A percentile compares a stretch with the other conserved stretches of the same genome.
Evolutionary conservation across 1,139 yeast species (phyloP).

Genomic region (Pneumocystis canis): DNA sequence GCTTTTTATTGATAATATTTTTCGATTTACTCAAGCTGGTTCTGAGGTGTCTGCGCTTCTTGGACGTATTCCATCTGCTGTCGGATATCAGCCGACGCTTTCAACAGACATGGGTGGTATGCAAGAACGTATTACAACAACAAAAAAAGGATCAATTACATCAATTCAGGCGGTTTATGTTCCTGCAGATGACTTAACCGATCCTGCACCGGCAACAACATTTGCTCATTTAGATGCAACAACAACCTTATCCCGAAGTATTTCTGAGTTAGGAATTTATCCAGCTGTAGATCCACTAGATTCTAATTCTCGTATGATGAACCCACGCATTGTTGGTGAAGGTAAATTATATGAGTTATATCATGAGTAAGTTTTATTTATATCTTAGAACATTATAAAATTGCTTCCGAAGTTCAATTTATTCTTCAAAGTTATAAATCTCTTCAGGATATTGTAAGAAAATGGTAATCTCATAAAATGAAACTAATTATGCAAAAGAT

Average conservation of each 20-base stretch:
- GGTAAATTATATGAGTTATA: neutral
- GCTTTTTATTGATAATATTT: slow-evolving; percentile 98
- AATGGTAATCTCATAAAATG: neutral
- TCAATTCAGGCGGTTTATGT: slow-evolving; percentile 99
- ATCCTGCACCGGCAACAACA: slow-evolving; percentile 99
- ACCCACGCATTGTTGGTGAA: slow-evolving; percentile 92
- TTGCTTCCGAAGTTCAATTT: slow-evolving; percentile 91
- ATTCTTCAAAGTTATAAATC: slow-evolving; percentile 99
- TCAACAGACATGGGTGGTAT: slow-evolving; percentile 99
- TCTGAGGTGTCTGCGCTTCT: slow-evolving; percentile 98
- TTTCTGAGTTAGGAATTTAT: slow-evolving; percentile 99
- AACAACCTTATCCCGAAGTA: slow-evolving; percentile 98
- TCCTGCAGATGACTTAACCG: slow-evolving; percentile 99
- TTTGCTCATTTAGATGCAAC: slow-evolving; percentile 99
- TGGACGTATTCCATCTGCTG: slow-evolving; percentile 99
- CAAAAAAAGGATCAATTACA: slow-evolving; percentile 98
- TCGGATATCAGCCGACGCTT: slow-evolving; percentile 99
- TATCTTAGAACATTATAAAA: slow-evolving; percentile 69
- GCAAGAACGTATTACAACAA: slow-evolving; percentile 99
- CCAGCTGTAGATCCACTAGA: slow-evolving; percentile 99
- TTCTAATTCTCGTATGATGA: slow-evolving; percentile 97
- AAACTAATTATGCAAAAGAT: slow-evolving; percentile 26
- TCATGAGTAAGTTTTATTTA: neutral
- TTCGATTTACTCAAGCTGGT: slow-evolving; percentile 99
- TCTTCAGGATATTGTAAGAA: slow-evolving; percentile 68